Percentiles rank a stretch among this genome's conserved stretches.
Conservation (phyloP, 2,329 filamentous ascomycete species). For the Phyllosticta paracitricarpa region DNA sequence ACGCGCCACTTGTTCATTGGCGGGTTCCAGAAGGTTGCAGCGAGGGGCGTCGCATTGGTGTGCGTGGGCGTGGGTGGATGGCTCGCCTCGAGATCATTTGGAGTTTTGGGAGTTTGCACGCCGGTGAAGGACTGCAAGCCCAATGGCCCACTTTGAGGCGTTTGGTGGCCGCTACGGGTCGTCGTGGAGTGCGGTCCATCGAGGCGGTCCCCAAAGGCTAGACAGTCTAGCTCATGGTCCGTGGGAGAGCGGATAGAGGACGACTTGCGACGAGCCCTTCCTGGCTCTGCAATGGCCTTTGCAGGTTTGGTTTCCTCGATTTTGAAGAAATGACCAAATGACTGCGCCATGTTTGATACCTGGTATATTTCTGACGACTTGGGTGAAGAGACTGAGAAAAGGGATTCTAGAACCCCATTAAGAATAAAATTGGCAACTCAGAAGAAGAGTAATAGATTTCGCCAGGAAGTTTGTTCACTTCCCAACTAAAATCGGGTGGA, state of each 20-base stretch:
- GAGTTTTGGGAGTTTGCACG: conserved; percentile 14
- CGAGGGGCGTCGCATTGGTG: conserved; percentile 31
- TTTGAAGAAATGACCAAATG: background rate
- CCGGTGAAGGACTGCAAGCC: conserved; percentile 3
- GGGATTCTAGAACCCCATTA: background rate
- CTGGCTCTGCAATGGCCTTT: background rate
- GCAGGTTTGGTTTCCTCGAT: background rate
- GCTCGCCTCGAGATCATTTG: conserved; percentile 36
- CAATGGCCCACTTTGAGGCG: background rate
- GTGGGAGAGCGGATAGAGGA: background rate
- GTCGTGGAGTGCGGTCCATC: background rate
- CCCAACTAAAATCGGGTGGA: background rate
- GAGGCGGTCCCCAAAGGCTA: background rate
- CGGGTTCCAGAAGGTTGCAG: conserved; percentile 48
- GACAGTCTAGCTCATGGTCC: conserved; percentile 3
- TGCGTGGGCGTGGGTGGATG: conserved; percentile 35
- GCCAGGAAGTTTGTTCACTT: background rate
- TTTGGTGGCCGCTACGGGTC: background rate
- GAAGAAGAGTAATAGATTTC: background rate
- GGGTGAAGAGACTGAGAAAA: background rate
- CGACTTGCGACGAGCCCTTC: background rate
- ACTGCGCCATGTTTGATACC: background rate
- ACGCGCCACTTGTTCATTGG: conserved; percentile 63
- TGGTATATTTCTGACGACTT: background rate
- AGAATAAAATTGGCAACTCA: background rate